Percentiles rank a stretch among this genome's conserved stretches.
Conservation (phyloP, 2,329 filamentous ascomycete species). For the Tolypocladium amazonense region DNA sequence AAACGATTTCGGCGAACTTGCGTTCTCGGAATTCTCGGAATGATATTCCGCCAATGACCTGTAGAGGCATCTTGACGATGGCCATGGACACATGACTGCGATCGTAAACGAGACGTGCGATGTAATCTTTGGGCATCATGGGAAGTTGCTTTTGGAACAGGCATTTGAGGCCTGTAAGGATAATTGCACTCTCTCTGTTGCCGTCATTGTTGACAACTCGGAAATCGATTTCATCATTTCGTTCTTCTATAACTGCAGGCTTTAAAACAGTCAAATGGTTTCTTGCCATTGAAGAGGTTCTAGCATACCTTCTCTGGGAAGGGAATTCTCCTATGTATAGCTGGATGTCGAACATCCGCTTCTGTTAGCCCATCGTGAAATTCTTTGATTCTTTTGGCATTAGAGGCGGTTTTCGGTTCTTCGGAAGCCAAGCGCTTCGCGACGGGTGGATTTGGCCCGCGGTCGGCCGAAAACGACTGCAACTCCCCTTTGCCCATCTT, state of each 20-base stretch:
- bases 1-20: conserved; percentile 95
- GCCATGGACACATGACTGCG: conserved; percentile 92
- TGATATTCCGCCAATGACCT: conserved; percentile 91
- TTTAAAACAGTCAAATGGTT: conserved; percentile 17
- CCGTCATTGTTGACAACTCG: conserved; percentile 96
- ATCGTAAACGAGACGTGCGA: conserved; percentile 93
- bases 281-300: background rate
- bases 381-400: background rate
- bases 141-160: conserved; percentile 98
- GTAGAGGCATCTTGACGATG: conserved; percentile 91
- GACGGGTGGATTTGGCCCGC: background rate
- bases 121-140: conserved; percentile 99
- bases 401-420: background rate
- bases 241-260: conserved; percentile 88
- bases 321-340: background rate
- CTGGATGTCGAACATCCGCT: background rate
- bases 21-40: conserved; percentile 89
- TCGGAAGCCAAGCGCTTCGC: background rate
- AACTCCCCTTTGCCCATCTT: background rate
- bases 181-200: conserved; percentile 76
- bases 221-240: conserved; percentile 90
- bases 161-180: conserved; percentile 89
- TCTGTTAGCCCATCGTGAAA: background rate
- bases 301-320: background rate
- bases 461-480: background rate